Evolutionary conservation across 2,329 filamentous ascomycete species (phyloP), one percentile per base, ranked within the genome.

Genomic region (Fusarium sp.): DNA sequence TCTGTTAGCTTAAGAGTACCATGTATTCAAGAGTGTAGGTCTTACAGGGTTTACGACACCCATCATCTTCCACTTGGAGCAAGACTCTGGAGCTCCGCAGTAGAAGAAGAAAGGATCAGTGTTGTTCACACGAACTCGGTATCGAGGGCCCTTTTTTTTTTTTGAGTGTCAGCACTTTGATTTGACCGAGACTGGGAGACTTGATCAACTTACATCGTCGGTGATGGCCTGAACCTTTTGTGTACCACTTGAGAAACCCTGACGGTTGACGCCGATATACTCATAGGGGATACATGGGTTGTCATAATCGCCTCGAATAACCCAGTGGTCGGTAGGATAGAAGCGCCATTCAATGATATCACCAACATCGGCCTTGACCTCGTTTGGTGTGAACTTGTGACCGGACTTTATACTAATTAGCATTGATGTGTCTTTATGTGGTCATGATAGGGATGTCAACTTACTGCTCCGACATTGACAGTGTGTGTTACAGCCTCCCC

Each of bases 1-100:
- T 73, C 21, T 75, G 73, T 37, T 14, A n/a, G 59, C 33, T 21
- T 23, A 23, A 33, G 11, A 25, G 19, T 15, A 15, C 29, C 8
- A 33, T 15, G 9, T 29, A 18, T 12, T 19, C 19, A 10, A 4
- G 19, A 42, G 29, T 11, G 2, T 25, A 23, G 25, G n/a, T 25
- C 35, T 67, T 83, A 90, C 88, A 11, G 91, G 87, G 76, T 95
- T 95, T 73, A 95, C 91, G 3, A 89, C 91, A 7, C 92, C 93
- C 21, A 95, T 87, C 93, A 95, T 95, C 27, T 88, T 86, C 46
- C 91, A 86, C 6, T 82, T 79, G 7, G 85, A 84, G 76, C 93
- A 95, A 4, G 91, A 93, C 2, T 84, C 86, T 0, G 89, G 86
- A 0, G 91, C 91, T 1, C 90, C 88, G 70, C 91, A 94, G 79